phyloP scores from a whole-genome alignment of 768 basidiomycete genomes.

The Candolleomyces aberdarensis region DNA sequence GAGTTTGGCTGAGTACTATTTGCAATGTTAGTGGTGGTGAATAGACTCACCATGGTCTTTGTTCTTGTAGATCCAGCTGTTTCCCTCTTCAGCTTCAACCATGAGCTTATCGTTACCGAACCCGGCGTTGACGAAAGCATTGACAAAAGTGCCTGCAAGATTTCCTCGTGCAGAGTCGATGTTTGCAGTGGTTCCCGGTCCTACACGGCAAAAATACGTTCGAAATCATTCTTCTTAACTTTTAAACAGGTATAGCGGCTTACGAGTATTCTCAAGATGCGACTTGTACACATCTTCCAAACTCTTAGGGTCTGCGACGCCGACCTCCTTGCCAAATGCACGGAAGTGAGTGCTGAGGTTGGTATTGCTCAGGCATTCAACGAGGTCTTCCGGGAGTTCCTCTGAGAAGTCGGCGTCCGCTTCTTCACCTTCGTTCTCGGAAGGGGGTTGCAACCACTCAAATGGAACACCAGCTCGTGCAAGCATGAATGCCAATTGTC shows the following conservation, averaged over 20 bases:
- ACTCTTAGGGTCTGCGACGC: constrained; percentile 84
- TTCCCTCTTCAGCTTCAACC: constrained; percentile 94
- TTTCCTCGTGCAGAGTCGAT: constrained; percentile 95
- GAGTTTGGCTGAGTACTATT: constrained; percentile 6
- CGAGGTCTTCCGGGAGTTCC: constrained; percentile 75
- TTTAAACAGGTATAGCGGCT: constrained; percentile 14
- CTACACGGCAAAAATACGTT: constrained; percentile 28
- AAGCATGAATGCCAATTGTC: constrained; percentile 91
- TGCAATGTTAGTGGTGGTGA: background rate
- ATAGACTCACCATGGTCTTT: constrained; percentile 82
- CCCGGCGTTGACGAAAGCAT: constrained; percentile 97
- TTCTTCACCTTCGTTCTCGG: constrained; percentile 33
- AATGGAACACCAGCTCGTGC: constrained; percentile 89
- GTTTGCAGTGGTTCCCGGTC: constrained; percentile 63
- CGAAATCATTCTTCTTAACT: background rate
- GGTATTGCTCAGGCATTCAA: constrained; percentile 84
- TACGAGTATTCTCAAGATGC: constrained; percentile 88
- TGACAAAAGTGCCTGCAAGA: constrained; percentile 95
- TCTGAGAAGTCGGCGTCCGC: constrained; percentile 52
- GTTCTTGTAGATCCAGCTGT: constrained; percentile 99
- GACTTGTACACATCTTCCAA: constrained; percentile 97
- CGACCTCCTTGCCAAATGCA: constrained; percentile 91
- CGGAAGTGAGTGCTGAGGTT: constrained; percentile 82
- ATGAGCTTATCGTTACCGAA: constrained; percentile 99
- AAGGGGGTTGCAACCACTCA: constrained; percentile 76